phyloP scores from a whole-genome alignment of 257 asterid genomes.

The Parsonsia alboflavescens region DNA sequence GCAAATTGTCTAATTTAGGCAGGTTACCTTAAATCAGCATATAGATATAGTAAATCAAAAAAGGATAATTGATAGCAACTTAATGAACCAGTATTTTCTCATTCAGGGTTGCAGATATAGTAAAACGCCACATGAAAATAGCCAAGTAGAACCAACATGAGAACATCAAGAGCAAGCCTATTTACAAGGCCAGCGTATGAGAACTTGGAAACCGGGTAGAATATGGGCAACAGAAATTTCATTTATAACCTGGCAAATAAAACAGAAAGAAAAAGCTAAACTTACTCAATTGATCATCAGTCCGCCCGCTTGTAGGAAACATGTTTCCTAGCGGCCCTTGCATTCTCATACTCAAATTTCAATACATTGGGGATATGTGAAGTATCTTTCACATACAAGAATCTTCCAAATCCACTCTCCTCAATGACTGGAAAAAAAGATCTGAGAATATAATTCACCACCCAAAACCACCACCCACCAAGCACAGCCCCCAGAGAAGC shows the following conservation, averaged over 20 bases:
- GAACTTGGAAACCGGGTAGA: neutral
- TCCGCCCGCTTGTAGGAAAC: constrained; percentile 66
- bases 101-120: neutral
- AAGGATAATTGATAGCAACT: neutral
- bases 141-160: neutral
- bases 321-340: constrained; percentile 69
- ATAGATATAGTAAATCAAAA: neutral
- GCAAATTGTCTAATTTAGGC: neutral
- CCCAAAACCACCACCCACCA: constrained; percentile 86
- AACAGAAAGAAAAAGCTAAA: neutral
- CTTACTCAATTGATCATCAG: constrained; percentile 33
- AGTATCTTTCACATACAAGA: constrained; percentile 70
- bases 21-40: too few species aligned
- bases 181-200: neutral
- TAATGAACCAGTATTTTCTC: neutral
- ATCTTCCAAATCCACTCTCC: constrained; percentile 61
- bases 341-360: constrained; percentile 81
- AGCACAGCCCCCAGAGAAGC: constrained; percentile 60
- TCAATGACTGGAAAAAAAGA: constrained; percentile 61
- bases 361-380: constrained; percentile 74
- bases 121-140: neutral
- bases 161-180: neutral
- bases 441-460: constrained; percentile 55
- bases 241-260: neutral
- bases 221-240: neutral